Base-by-base conservation (phyloP, 1,284 basidiomycete species). In the Marasmius fiardii region DNA sequence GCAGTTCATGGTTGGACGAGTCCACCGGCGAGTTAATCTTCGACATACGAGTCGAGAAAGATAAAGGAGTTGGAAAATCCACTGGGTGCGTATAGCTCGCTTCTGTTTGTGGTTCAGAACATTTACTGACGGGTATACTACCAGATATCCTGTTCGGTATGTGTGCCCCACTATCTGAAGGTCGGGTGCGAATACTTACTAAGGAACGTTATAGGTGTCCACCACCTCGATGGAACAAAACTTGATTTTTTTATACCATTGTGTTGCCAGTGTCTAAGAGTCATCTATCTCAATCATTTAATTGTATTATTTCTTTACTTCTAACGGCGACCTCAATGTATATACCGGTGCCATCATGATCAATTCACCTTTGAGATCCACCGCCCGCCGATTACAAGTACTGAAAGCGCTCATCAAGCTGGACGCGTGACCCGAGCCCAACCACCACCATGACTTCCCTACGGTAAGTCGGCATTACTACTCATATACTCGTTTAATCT, bases 1-100 rank as follows among this genome's bases (percentile, higher is more conserved):
- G 93, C 63, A 79, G 80, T n/a, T 83, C 92, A 4, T 74, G 81
- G 31, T 89, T 83, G 72, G 80, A 90, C 43, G 65, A 70, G 3
- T 52, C 63, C 1, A 80, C 80, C 1, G 87, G 87, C 0, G 88
- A 91, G 16, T 68, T 98, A 52, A 71, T 83, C n/a, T 98, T 95
- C 61, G 90, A 95, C 63, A 82, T 98, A 61, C 83, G 91, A 1
- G 85, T 98, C 4, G 96, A 99, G 70, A 90, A 82, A 62, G 76
- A 80, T 59, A 93, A 92, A 66, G 94, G 93, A 0, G 58, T 74
- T 18, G 94, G 94, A 1, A 79, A 84, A 58, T 95, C 92, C 26
- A 79, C 85, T 55, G 82, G 86, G 86, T 93, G 64, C 39, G 72
- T 64, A 28, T 6, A 5, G 18, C 4, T 11, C 14, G 14, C 10